Evolutionary conservation across 768 basidiomycete species (phyloP).

Genomic region (Boletus tomentosulus): DNA sequence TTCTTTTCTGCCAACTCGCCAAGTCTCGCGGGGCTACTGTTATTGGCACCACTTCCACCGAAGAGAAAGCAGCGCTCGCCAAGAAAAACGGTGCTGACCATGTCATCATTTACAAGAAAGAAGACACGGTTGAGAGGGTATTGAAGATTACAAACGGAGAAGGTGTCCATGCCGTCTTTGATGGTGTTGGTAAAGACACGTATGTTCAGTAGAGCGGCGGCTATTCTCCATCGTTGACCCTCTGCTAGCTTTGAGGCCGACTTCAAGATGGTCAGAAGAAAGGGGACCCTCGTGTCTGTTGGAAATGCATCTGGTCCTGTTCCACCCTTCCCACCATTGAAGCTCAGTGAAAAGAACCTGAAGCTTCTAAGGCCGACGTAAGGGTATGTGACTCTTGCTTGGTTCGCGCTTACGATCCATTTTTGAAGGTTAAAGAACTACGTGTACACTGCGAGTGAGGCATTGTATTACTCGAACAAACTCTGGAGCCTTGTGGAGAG

Average conservation of each 20-base stretch:
- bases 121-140: slow-evolving; percentile 71
- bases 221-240: slow-evolving; percentile 2
- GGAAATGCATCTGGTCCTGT: slow-evolving; percentile 92
- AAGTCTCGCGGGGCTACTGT: slow-evolving; percentile 78
- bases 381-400: slow-evolving; percentile 12
- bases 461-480: slow-evolving; percentile 55
- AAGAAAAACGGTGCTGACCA: slow-evolving; percentile 78
- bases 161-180: slow-evolving; percentile 84
- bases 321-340: slow-evolving; percentile 68
- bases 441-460: slow-evolving; percentile 69
- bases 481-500: slow-evolving; percentile 58
- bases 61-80: slow-evolving; percentile 79
- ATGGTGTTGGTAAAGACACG: slow-evolving; percentile 98
- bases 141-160: slow-evolving; percentile 71
- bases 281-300: slow-evolving; percentile 85
- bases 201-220: slow-evolving; percentile 35
- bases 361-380: slow-evolving; percentile 75
- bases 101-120: slow-evolving; percentile 76
- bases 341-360: slow-evolving; percentile 77
- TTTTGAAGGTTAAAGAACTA: slow-evolving; percentile 64
- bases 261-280: slow-evolving; percentile 77
- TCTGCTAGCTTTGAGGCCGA: slow-evolving; percentile 63
- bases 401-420: slow-evolving; percentile 6
- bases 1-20: slow-evolving; percentile 64
- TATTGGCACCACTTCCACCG: slow-evolving; percentile 88